These are phyloP conservation scores for Candida ascalaphidarum DNA, from an alignment of 805 yeast species.

Conservation along the genomic window DNA sequence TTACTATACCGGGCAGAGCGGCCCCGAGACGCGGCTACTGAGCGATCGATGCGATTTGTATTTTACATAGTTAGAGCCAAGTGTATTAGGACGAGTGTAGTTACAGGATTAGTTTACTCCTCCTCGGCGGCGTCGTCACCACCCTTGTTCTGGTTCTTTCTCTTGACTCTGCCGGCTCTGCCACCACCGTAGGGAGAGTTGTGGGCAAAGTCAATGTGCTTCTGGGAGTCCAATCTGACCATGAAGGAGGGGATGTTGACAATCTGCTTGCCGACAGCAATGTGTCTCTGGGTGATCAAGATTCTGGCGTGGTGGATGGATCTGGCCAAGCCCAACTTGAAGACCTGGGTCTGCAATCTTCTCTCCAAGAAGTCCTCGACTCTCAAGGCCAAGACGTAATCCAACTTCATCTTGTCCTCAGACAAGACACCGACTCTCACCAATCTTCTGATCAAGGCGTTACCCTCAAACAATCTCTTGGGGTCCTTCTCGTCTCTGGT, in stretches of 20 bases:
- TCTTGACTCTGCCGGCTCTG: slow-evolving; percentile 99
- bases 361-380: slow-evolving; percentile 99
- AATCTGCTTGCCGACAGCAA: slow-evolving; percentile 99
- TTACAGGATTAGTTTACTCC: slow-evolving; percentile 51
- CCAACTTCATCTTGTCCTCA: slow-evolving; percentile 99
- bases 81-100: too few relatives aligned
- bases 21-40: too few relatives aligned
- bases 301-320: slow-evolving; percentile 99
- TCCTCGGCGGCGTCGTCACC: slow-evolving; percentile 53
- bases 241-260: slow-evolving; percentile 98
- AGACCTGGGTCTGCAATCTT: slow-evolving; percentile 99
- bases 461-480: slow-evolving; percentile 99
- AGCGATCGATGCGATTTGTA: too few relatives aligned
- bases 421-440: slow-evolving; percentile 97
- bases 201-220: slow-evolving; percentile 99
- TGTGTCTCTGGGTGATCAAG: slow-evolving; percentile 97
- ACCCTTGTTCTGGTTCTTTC: slow-evolving; percentile 67
- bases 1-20: too few relatives aligned
- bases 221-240: slow-evolving; percentile 99
- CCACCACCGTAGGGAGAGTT: slow-evolving; percentile 99
- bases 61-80: too few relatives aligned
- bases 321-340: slow-evolving; percentile 99
- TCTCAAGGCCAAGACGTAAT: slow-evolving; percentile 97
- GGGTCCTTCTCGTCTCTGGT: slow-evolving; percentile 99
- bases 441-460: slow-evolving; percentile 99